phyloP scores from a whole-genome alignment of 2,329 filamentous ascomycete species.

The Stachybotrys chartarum region DNA sequence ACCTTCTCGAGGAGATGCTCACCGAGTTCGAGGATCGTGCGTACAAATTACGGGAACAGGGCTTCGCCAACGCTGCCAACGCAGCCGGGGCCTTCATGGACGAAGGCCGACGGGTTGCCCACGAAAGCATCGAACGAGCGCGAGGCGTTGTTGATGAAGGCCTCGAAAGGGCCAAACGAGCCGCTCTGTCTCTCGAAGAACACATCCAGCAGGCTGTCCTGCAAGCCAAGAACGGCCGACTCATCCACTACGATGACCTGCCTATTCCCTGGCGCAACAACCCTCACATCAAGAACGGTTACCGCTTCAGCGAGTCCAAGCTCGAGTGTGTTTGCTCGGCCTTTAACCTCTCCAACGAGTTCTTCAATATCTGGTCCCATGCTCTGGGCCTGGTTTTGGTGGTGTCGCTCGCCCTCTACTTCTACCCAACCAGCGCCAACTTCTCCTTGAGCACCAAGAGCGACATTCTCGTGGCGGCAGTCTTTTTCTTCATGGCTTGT shows the following conservation, averaged over 20 bases:
- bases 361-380: conserved; percentile 98
- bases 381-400: conserved; percentile 83
- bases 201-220: conserved; percentile 73
- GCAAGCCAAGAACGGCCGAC: conserved; percentile 69
- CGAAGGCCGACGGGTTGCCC: conserved; percentile 71
- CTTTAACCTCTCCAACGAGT: conserved; percentile 83
- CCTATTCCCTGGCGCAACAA: conserved; percentile 92
- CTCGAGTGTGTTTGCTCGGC: conserved; percentile 80
- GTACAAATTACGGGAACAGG: conserved; percentile 70
- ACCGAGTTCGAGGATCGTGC: conserved; percentile 78
- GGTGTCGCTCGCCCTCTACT: conserved; percentile 85
- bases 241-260: conserved; percentile 84
- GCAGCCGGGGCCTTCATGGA: conserved; percentile 68
- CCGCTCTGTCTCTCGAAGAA: conserved; percentile 75
- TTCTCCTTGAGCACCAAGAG: conserved; percentile 81
- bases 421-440: conserved; percentile 83
- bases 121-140: conserved; percentile 69
- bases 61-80: conserved; percentile 58
- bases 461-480: conserved; percentile 82
- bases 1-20: conserved; percentile 78
- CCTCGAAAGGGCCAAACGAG: conserved; percentile 73
- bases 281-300: conserved; percentile 84
- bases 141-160: conserved; percentile 73
- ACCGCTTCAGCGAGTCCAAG: conserved; percentile 90
- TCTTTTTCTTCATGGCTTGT: conserved; percentile 94